phyloP scores from a whole-genome alignment of 768 basidiomycete genomes.

The Trametes coccinea region DNA sequence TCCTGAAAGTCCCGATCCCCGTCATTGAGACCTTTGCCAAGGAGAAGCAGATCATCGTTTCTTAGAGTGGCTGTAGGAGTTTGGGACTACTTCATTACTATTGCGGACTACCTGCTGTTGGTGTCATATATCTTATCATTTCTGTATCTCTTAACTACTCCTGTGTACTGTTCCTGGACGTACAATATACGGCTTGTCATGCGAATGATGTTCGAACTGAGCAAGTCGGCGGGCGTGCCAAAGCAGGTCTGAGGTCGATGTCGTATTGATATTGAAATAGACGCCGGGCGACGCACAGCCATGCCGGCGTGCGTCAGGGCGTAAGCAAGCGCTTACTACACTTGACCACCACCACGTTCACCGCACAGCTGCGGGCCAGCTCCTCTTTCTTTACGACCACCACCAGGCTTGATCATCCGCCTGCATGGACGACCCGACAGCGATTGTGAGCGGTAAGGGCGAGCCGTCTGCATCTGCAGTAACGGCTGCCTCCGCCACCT shows the following conservation, averaged over 20 bases:
- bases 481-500: slow-evolving; percentile 44
- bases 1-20: slow-evolving; percentile 24
- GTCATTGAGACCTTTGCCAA: slow-evolving; percentile 22
- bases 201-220: too few relatives aligned
- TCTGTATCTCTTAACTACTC: too few relatives aligned
- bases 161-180: too few relatives aligned
- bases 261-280: too few relatives aligned
- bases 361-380: slow-evolving; percentile 18
- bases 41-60: slow-evolving; percentile 27
- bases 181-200: background rate
- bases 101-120: too few relatives aligned
- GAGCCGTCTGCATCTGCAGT: slow-evolving; percentile 51
- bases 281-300: background rate
- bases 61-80: background rate
- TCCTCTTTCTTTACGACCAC: slow-evolving; percentile 7
- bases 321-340: background rate
- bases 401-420: background rate
- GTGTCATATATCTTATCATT: too few relatives aligned
- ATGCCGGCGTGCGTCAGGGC: background rate
- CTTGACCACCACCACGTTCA: slow-evolving; percentile 20
- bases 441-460: slow-evolving; percentile 47
- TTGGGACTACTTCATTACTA: too few relatives aligned
- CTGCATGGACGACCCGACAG: slow-evolving; percentile 32
- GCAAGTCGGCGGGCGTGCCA: too few relatives aligned
- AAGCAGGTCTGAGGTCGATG: too few relatives aligned